These are phyloP conservation scores for Chaetomium strumarium DNA, from an alignment of 2,329 filamentous ascomycete species.

Conservation along the genomic window DNA sequence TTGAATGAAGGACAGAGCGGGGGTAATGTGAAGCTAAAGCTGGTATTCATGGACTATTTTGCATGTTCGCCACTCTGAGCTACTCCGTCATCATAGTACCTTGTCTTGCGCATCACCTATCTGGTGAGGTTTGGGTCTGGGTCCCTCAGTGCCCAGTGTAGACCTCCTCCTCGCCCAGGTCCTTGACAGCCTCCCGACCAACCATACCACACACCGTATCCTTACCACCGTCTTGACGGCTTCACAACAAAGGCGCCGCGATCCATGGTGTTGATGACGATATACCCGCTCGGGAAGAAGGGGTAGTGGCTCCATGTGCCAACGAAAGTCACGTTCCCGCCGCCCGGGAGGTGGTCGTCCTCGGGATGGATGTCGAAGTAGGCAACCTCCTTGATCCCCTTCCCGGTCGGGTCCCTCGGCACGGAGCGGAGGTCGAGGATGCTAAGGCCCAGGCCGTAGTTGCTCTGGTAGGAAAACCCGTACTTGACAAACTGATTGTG, in stretches of 20 bases:
- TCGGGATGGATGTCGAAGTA: constrained; percentile 45
- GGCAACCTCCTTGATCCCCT: constrained; percentile 36
- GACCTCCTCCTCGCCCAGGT: no score
- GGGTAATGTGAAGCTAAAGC: neutral
- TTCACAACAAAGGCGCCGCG: constrained; percentile 36
- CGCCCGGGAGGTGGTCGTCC: constrained; percentile 36
- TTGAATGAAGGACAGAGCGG: neutral
- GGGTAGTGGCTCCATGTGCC: constrained; percentile 42
- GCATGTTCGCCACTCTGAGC: neutral
- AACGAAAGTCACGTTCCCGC: constrained; percentile 33
- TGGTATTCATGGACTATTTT: neutral
- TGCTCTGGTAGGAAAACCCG: constrained; percentile 39
- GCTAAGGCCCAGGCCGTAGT: constrained; percentile 41
- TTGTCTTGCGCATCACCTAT: no score
- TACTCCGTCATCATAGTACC: neutral
- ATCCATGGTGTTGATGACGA: constrained; percentile 46
- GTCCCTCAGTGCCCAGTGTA: no score
- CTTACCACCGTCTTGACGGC: constrained; percentile 8
- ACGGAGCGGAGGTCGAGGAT: constrained; percentile 31
- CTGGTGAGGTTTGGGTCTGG: no score
- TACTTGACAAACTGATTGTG: constrained; percentile 42
- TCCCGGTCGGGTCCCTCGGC: constrained; percentile 33
- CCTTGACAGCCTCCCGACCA: no score
- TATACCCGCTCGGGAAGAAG: constrained; percentile 33
- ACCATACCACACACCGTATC: neutral